phyloP scores from a whole-genome alignment of 176 grass and related monocot genomes.

The Carex scoparia region DNA sequence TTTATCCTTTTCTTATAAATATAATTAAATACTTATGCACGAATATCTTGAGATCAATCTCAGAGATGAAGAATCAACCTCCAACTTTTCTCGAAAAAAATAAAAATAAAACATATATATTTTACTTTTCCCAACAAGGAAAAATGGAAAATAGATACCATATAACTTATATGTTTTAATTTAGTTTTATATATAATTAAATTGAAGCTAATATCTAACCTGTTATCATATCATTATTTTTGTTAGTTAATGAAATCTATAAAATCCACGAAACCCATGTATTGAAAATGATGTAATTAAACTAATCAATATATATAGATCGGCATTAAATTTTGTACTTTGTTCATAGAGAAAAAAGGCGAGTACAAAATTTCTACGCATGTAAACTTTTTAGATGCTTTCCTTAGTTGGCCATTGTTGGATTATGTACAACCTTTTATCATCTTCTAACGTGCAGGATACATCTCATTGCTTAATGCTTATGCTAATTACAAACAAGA shows the following conservation, averaged over 20 bases:
- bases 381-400: slow-evolving; percentile 21
- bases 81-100: too few relatives aligned
- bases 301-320: neutral
- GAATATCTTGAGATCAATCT: too few relatives aligned
- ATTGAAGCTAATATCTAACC: neutral
- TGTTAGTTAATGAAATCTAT: neutral
- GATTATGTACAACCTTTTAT: slow-evolving; percentile 15
- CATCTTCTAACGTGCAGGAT: slow-evolving; percentile 25
- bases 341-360: neutral
- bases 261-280: neutral
- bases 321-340: neutral
- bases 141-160: neutral
- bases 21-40: too few relatives aligned
- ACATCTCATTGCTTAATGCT: neutral
- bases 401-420: slow-evolving; percentile 22
- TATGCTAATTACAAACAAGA: neutral
- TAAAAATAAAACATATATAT: too few relatives aligned
- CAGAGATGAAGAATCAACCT: too few relatives aligned
- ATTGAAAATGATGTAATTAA: neutral
- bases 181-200: neutral
- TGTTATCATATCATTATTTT: neutral
- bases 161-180: neutral
- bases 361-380: neutral
- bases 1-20: too few relatives aligned
- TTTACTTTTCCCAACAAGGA: neutral